A percentile compares a stretch with the other conserved stretches of the same genome.
phyloP scores from a whole-genome alignment of 2,329 filamentous ascomycete species.

The Pezicula carpinea region DNA sequence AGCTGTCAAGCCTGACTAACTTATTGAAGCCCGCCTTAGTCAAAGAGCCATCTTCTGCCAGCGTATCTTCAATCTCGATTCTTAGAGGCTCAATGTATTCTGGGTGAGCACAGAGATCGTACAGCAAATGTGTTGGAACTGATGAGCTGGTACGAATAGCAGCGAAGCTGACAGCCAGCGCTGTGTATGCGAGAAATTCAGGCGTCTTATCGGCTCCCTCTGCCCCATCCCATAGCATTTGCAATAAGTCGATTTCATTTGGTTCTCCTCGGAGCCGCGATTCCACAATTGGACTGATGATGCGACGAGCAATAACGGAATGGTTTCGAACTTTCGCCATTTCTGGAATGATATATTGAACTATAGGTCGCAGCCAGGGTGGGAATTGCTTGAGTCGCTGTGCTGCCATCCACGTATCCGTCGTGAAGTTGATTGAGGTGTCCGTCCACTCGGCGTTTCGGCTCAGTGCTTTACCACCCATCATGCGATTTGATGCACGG shows the following conservation, averaged over 20 bases:
- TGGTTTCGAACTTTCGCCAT: neutral
- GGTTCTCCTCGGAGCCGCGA: neutral
- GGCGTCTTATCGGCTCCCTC: neutral
- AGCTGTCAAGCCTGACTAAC: conserved; percentile 30
- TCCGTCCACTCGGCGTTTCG: conserved; percentile 4
- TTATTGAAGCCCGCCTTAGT: conserved; percentile 2
- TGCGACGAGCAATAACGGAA: neutral
- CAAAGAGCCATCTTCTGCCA: neutral
- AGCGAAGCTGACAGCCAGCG: neutral
- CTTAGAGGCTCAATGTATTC: conserved; percentile 16
- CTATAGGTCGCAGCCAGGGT: neutral
- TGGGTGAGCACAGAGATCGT: neutral
- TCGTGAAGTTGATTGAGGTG: conserved; percentile 2
- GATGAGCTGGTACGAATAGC: neutral
- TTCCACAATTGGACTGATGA: neutral
- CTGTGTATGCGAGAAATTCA: neutral
- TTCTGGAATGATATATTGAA: neutral
- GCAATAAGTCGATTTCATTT: neutral
- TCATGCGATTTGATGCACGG: conserved; percentile 1
- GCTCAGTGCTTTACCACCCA: conserved; percentile 1
- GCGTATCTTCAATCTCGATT: conserved; percentile 20
- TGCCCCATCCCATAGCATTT: neutral
- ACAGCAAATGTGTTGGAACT: neutral
- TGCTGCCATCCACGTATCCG: neutral
- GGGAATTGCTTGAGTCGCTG: neutral